Base-by-base conservation (phyloP, 2,329 filamentous ascomycete species). In the Fusarium pseudonygamai region DNA sequence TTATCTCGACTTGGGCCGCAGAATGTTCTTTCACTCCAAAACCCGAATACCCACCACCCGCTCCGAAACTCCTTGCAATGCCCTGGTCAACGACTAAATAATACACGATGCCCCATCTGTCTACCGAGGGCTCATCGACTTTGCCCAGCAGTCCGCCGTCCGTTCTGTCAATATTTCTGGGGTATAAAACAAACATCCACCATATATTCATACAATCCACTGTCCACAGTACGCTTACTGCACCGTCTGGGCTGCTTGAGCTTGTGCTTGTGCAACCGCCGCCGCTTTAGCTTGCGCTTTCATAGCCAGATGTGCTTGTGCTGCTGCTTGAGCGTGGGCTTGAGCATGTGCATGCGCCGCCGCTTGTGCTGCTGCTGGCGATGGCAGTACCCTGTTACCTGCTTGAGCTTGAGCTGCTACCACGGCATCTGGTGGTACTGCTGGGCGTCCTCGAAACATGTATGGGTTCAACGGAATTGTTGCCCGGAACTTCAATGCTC, bases 401-500 rank as follows among this genome's bases (percentile, higher is more conserved):
- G 75, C 52, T 45, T 74, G 71, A 28, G 71, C 71, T 65, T 72
- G 69, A 30, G 69, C 69, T 24, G 75, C 77, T 28, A 74, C 73
- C 50, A 75, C 75, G 11, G 73, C 73, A 28, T 82, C 80, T 47
- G 77, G 75, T 10, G 79, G 75, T 15, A 79, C 76, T 26, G 78
- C 77, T 42, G 80, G 84, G 68, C 84, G 81, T 42, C 81, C 79
- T 46, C 83, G 79, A 55, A 83, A 82, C 72, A 83, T 81, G 32
- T 83, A 82, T 56, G 83, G 80, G 49, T 84, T 85, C 42, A 88
- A 79, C 3, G 87, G 88, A 26, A 90, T 87, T 12, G 85, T 88
- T n/a, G 89, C 87, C 43, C 90, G 84, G 75, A 91, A 92, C 75
- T 87, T 89, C 75, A 92, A 82, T 28, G 89, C 87, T 28, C 85